These are phyloP conservation scores for Colletotrichum tofieldiae DNA, from an alignment of 2,329 filamentous ascomycete genomes.

Conservation along the genomic window DNA sequence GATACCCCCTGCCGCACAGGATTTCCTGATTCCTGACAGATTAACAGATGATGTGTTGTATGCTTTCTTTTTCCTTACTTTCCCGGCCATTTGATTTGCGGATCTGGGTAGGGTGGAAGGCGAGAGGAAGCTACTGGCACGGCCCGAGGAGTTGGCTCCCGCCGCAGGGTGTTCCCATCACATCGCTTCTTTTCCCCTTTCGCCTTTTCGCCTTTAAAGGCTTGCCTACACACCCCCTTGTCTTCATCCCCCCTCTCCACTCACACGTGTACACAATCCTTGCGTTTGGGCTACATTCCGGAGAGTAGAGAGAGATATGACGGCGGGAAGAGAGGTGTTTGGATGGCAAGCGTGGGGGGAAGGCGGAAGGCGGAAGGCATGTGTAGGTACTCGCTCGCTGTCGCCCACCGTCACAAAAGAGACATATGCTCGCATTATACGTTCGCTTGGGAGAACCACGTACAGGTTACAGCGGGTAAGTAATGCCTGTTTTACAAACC, in stretches of 20 bases:
- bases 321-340: background rate
- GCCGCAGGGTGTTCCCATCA: background rate
- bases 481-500: background rate
- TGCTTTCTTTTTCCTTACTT: background rate
- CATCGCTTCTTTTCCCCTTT: too few species aligned
- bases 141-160: slow-evolving; percentile 18
- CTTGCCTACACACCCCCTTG: background rate
- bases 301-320: background rate
- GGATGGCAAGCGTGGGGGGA: background rate
- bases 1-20: background rate
- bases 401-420: background rate
- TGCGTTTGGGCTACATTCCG: background rate
- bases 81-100: background rate
- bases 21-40: slow-evolving; percentile 18
- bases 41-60: slow-evolving; percentile 25
- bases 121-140: background rate
- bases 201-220: background rate
- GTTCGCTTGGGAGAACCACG: background rate
- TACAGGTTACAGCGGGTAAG: background rate
- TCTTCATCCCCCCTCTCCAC: background rate
- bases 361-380: background rate
- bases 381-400: background rate
- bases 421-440: background rate
- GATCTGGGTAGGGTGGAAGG: background rate
- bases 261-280: background rate